Conservation (phyloP, 106 monocot genomes). For the Dioscorea zingiberensis region DNA sequence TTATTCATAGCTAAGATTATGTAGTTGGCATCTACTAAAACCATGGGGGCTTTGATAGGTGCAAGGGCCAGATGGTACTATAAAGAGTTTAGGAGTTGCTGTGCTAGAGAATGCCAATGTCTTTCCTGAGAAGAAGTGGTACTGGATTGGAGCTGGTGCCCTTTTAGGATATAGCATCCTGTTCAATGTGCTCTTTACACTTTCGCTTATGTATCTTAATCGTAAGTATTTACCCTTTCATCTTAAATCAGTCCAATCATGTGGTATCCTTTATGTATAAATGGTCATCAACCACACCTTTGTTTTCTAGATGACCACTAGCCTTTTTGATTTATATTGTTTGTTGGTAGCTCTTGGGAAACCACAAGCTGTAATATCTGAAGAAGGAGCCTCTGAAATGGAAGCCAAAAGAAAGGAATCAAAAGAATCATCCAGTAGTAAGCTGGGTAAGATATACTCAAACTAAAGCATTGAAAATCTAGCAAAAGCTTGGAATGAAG, state of each 20-base stretch:
- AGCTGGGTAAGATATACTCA: too few relatives aligned
- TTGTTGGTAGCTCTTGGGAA: constrained; percentile 47
- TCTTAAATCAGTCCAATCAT: background rate
- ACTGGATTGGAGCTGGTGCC: constrained; percentile 72
- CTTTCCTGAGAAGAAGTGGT: constrained; percentile 59
- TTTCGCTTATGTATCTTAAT: constrained; percentile 72
- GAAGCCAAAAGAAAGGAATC: constrained; percentile 26
- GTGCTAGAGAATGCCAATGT: constrained; percentile 46
- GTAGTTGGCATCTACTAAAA: too few relatives aligned
- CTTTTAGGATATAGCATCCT: constrained; percentile 68
- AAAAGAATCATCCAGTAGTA: constrained; percentile 19
- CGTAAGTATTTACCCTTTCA: constrained; percentile 46
- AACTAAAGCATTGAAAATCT: too few relatives aligned
- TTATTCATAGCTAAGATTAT: too few relatives aligned
- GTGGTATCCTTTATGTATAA: background rate
- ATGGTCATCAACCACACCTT: background rate
- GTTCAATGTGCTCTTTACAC: constrained; percentile 83
- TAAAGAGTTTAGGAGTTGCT: constrained; percentile 26
- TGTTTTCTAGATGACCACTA: background rate
- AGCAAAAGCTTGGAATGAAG: too few relatives aligned
- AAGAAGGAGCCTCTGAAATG: constrained; percentile 43
- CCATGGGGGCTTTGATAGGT: too few relatives aligned
- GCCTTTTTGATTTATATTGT: background rate
- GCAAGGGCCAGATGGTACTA: constrained; percentile 15
- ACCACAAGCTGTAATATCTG: constrained; percentile 57